phyloP scores from a whole-genome alignment of 257 asterid species.

The Coffea eugenioides region DNA sequence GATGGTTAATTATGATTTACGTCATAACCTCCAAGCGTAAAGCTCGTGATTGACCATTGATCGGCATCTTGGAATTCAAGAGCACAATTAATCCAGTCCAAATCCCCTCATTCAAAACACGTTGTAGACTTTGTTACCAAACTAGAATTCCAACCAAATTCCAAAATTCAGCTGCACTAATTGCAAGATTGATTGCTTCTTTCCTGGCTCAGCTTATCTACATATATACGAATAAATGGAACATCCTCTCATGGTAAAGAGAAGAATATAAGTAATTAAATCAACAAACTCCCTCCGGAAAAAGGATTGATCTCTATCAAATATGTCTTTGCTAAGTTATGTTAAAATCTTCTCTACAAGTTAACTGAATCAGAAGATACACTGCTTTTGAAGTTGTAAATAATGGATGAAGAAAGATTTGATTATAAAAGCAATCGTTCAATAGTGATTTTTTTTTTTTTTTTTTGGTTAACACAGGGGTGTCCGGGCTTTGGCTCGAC shows the following conservation, averaged over 20 bases:
- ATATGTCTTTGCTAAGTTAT: background rate
- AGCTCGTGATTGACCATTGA: background rate
- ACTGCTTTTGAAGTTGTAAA: background rate
- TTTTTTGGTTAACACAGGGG: too few relatives aligned
- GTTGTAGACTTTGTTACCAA: background rate
- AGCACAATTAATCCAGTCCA: background rate
- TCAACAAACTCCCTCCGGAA: background rate
- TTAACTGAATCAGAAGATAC: background rate
- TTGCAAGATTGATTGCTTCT: background rate
- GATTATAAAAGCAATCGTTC: background rate
- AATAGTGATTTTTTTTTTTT: background rate
- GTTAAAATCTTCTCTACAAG: background rate
- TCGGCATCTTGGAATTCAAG: background rate
- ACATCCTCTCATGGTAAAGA: background rate
- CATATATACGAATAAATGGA: background rate
- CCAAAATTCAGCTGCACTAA: background rate
- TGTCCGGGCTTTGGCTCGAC: too few relatives aligned
- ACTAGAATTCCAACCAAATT: background rate
- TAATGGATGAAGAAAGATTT: background rate
- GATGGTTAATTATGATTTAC: background rate
- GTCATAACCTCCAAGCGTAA: background rate
- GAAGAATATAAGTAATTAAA: background rate
- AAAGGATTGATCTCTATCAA: too few relatives aligned
- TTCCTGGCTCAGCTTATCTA: background rate
- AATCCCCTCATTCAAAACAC: too few relatives aligned